Conservation (phyloP, 139 green algal genomes). For the Zygnema circumcarinatum region DNA sequence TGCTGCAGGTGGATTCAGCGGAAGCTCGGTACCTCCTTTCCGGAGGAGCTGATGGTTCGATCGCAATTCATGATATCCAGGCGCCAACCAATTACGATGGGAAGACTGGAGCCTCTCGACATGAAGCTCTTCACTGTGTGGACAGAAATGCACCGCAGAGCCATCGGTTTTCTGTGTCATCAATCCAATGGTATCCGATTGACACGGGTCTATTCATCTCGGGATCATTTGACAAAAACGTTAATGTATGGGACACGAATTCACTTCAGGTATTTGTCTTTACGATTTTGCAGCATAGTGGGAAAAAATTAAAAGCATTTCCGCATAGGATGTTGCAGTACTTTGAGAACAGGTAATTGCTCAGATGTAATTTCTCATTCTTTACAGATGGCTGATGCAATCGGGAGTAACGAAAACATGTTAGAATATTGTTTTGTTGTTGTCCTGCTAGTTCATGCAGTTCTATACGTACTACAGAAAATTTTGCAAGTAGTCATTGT, state of each 20-base stretch:
- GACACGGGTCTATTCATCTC: slow-evolving; percentile 83
- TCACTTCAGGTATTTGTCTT: slow-evolving; percentile 52
- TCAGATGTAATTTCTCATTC: too few species aligned
- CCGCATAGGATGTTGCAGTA: too few species aligned
- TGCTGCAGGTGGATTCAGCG: slow-evolving; percentile 29
- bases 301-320: too few species aligned
- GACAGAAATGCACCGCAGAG: slow-evolving; percentile 17
- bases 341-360: too few species aligned
- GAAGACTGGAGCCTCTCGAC: not conserved
- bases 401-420: too few species aligned
- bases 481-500: too few species aligned
- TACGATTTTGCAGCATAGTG: too few species aligned
- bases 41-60: slow-evolving; percentile 16
- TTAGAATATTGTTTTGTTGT: too few species aligned
- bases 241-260: slow-evolving; percentile 68
- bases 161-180: slow-evolving; percentile 40
- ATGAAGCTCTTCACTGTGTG: slow-evolving; percentile 16
- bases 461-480: too few species aligned
- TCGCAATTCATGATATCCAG: slow-evolving; percentile 24
- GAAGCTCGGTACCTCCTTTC: slow-evolving; percentile 54
- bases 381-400: too few species aligned
- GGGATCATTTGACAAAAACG: slow-evolving; percentile 71
- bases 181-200: slow-evolving; percentile 78
- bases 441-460: too few species aligned
- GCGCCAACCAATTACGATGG: not conserved